These are phyloP conservation scores for Xylaria digitata DNA, from an alignment of 2,329 filamentous ascomycete species.

Conservation along the genomic window DNA sequence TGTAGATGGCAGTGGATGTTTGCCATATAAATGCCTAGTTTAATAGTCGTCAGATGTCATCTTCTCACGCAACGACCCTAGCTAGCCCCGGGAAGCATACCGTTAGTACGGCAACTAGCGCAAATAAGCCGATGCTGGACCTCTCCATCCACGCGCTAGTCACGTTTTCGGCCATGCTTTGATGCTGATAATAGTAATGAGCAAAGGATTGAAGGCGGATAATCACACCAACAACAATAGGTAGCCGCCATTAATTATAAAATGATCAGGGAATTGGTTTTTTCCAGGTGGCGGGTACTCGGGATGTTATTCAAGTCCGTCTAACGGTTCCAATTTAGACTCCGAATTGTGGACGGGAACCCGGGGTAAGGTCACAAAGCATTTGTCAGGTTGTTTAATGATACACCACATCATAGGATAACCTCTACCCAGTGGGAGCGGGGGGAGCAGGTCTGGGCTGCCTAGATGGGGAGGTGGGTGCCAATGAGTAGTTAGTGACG, in stretches of 20 bases:
- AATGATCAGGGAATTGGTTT: not conserved
- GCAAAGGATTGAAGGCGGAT: not conserved
- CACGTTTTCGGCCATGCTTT: constrained; percentile 21
- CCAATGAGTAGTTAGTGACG: too few species aligned
- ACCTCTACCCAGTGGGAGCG: too few species aligned
- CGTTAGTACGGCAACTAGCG: constrained; percentile 33
- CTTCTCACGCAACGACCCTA: constrained; percentile 4
- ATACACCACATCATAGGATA: too few species aligned
- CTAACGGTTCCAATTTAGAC: not conserved
- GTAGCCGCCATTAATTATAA: constrained; percentile 6
- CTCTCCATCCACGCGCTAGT: constrained; percentile 28
- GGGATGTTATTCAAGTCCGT: constrained; percentile 21
- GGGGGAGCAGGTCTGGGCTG: too few species aligned
- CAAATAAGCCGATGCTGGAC: constrained; percentile 37
- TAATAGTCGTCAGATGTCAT: constrained; percentile 5
- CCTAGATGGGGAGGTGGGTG: too few species aligned
- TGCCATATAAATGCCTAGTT: constrained; percentile 42
- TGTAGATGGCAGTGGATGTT: constrained; percentile 42
- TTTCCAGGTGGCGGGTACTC: constrained; percentile 7
- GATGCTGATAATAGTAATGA: constrained; percentile 1
- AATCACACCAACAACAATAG: not conserved
- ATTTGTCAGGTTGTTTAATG: too few species aligned
- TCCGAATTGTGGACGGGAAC: constrained; percentile 1
- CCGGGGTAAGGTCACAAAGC: not conserved
- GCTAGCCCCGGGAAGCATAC: constrained; percentile 31